A percentile compares a stretch with the other conserved stretches of the same genome.
These are phyloP conservation scores for Schizophyllum commune DNA, from an alignment of 1,284 basidiomycete species.

Conservation along the genomic window DNA sequence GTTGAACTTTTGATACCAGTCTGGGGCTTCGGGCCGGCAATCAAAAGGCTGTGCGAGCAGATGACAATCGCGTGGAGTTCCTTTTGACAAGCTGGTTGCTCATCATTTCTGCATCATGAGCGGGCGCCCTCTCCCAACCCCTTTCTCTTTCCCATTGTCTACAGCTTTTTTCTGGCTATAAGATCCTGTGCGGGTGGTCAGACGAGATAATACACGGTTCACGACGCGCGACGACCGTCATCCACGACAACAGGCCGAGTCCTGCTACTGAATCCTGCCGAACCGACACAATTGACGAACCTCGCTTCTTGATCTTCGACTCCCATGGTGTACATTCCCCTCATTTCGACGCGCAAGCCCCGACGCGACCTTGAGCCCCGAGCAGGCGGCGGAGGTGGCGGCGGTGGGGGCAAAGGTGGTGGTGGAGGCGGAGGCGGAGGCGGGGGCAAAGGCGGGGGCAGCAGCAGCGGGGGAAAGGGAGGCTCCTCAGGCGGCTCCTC, in stretches of 20 bases:
- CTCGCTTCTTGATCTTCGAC: background rate
- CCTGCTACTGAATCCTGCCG: background rate
- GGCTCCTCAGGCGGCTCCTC: background rate
- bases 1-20: too few species aligned
- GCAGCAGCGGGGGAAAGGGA: background rate
- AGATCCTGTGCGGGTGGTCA: too few species aligned
- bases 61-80: too few species aligned
- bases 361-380: background rate
- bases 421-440: background rate
- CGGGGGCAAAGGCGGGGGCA: background rate
- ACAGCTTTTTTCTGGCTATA: background rate
- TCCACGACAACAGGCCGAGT: background rate
- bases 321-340: background rate
- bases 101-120: too few species aligned
- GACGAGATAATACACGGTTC: too few species aligned
- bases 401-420: background rate
- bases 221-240: background rate
- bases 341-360: background rate
- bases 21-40: too few species aligned
- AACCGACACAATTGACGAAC: background rate
- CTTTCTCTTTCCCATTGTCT: background rate
- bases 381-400: too few species aligned
- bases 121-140: background rate
- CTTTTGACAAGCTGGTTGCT: too few species aligned
- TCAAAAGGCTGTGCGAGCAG: too few species aligned